phyloP scores from a whole-genome alignment of 176 grass and related monocot species.

The Triticum timopheevii region DNA sequence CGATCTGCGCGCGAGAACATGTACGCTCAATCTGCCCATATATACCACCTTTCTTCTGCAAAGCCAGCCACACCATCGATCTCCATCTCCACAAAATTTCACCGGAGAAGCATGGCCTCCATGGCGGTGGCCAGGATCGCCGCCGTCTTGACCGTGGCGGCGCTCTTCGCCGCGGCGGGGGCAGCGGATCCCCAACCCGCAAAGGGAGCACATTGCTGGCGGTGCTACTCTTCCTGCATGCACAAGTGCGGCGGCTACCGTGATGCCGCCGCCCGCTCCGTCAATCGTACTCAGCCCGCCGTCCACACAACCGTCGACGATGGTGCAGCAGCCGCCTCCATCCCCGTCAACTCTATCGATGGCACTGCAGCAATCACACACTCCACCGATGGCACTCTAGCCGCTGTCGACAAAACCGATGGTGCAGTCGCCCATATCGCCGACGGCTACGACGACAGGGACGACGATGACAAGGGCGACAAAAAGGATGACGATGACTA shows the following conservation, averaged over 20 bases:
- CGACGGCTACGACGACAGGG: neutral
- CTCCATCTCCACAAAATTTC: neutral
- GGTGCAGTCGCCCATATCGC: neutral
- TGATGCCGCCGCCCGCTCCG: neutral
- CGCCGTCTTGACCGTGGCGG: constrained; percentile 13
- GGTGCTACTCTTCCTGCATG: constrained; percentile 36
- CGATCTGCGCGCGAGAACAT: neutral
- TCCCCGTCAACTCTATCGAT: neutral
- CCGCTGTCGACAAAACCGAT: neutral
- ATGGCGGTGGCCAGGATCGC: constrained; percentile 2
- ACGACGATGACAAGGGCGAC: neutral
- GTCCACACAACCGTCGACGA: neutral
- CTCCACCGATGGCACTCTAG: neutral
- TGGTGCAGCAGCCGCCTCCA: neutral
- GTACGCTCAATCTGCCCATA: neutral
- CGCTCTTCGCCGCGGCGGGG: neutral
- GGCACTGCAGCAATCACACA: too few species aligned
- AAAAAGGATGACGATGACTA: neutral
- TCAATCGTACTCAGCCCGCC: neutral
- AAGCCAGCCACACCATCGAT: constrained; percentile 14
- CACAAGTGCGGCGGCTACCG: constrained; percentile 18
- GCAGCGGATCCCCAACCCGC: neutral
- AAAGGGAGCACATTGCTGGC: neutral
- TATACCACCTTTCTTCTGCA: neutral
- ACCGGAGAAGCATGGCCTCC: neutral